Percentiles rank a stretch among this genome's conserved stretches.
Evolutionary conservation across 306 rosid genomes (phyloP).

Genomic region (Ochetophila trinervis): DNA sequence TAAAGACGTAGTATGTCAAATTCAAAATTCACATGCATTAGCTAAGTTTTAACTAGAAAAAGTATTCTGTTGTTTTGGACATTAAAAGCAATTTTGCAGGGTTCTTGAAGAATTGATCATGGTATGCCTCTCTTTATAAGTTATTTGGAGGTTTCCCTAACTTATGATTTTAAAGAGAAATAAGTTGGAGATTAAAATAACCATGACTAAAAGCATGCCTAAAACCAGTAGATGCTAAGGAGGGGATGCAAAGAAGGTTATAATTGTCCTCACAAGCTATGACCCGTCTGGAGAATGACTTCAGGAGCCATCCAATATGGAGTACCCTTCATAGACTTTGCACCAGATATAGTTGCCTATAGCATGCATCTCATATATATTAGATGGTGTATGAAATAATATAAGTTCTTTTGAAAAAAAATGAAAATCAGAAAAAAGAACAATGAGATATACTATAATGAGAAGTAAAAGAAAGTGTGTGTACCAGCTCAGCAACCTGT

Average conservation of each 20-base stretch:
- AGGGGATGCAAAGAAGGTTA: constrained; percentile 18
- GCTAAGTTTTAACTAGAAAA: too few relatives aligned
- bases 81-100: too few relatives aligned
- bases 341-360: constrained; percentile 97
- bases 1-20: too few relatives aligned
- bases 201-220: background rate
- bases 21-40: too few relatives aligned
- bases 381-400: constrained; percentile 15
- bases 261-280: constrained; percentile 83
- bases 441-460: constrained; percentile 14
- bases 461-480: constrained; percentile 13
- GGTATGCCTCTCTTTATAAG: too few relatives aligned
- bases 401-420: constrained; percentile 18
- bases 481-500: constrained; percentile 98
- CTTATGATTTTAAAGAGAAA: too few relatives aligned
- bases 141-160: too few relatives aligned
- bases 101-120: too few relatives aligned
- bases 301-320: constrained; percentile 99
- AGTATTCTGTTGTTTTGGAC: too few relatives aligned
- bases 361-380: constrained; percentile 26
- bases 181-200: background rate
- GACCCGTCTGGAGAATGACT: constrained; percentile 99
- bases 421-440: constrained; percentile 2
- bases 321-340: constrained; percentile 99
- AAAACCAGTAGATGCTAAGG: background rate